These are phyloP conservation scores for Cyberlindnera samutprakarnensis DNA, from an alignment of 805 yeast species.

Conservation along the genomic window DNA sequence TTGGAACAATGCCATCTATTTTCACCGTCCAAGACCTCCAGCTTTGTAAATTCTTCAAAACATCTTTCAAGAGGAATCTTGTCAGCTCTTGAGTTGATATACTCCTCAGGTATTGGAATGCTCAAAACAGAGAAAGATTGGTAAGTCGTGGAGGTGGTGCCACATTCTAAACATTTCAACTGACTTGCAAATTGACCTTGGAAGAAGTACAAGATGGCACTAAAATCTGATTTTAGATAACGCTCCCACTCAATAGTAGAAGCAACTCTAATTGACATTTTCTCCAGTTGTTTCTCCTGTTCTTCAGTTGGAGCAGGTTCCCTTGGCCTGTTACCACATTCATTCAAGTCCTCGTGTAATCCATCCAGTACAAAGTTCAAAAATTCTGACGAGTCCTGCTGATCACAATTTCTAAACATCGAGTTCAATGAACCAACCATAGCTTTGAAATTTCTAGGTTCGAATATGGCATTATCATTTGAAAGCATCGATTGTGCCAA, in stretches of 20 bases:
- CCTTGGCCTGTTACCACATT: slow-evolving; percentile 47
- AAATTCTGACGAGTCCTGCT: slow-evolving; percentile 84
- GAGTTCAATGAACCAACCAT: slow-evolving; percentile 60
- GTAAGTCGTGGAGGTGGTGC: slow-evolving; percentile 74
- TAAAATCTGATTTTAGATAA: slow-evolving; percentile 69
- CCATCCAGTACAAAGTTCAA: slow-evolving; percentile 67
- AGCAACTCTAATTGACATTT: slow-evolving; percentile 68
- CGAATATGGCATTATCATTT: slow-evolving; percentile 39
- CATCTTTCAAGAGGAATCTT: slow-evolving; percentile 47
- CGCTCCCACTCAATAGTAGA: slow-evolving; percentile 91
- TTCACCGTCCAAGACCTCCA: slow-evolving; percentile 67
- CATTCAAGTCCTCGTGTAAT: slow-evolving; percentile 77
- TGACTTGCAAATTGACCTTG: slow-evolving; percentile 88
- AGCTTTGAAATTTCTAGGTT: slow-evolving; percentile 56
- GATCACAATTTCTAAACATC: slow-evolving; percentile 59
- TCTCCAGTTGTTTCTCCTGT: slow-evolving; percentile 70
- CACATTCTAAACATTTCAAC: slow-evolving; percentile 65
- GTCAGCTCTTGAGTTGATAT: slow-evolving; percentile 19
- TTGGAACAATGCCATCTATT: slow-evolving; percentile 81
- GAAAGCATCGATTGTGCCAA: slow-evolving; percentile 48
- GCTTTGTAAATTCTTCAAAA: slow-evolving; percentile 66
- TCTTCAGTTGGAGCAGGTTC: slow-evolving; percentile 54
- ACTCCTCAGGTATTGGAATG: slow-evolving; percentile 62
- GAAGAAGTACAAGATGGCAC: slow-evolving; percentile 71
- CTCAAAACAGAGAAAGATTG: slow-evolving; percentile 75